These are phyloP conservation scores for Clitopilus hobsonii DNA, from an alignment of 768 basidiomycete species.

Conservation along the genomic window DNA sequence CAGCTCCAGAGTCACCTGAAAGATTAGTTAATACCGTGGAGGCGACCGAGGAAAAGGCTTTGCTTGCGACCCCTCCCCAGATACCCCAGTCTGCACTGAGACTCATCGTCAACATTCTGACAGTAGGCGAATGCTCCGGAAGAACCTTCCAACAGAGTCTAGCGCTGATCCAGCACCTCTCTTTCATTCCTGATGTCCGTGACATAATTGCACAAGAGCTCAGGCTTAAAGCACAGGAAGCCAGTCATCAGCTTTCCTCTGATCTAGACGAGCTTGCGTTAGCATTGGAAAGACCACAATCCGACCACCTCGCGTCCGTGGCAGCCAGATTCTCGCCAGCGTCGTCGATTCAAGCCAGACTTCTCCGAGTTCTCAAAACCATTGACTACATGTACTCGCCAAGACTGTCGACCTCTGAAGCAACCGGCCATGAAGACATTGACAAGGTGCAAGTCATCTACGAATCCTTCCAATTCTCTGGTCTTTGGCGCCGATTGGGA, in stretches of 20 bases:
- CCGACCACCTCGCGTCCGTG: conserved; percentile 59
- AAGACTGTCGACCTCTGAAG: conserved; percentile 32
- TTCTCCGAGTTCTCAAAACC: conserved; percentile 92
- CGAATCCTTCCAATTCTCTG: conserved; percentile 85
- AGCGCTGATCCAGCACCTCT: conserved; percentile 87
- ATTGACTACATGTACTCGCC: conserved; percentile 95
- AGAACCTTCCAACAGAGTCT: conserved; percentile 95
- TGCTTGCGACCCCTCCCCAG: conserved; percentile 73
- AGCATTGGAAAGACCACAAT: conserved; percentile 53
- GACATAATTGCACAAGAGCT: conserved; percentile 90
- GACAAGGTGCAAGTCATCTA: conserved; percentile 88
- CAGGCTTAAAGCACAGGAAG: conserved; percentile 79
- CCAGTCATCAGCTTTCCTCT: conserved; percentile 66
- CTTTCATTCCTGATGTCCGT: conserved; percentile 81
- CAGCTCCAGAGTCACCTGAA: conserved; percentile 5
- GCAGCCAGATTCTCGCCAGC: conserved; percentile 91
- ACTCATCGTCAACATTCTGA: conserved; percentile 93
- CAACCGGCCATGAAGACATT: conserved; percentile 46
- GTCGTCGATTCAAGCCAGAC: conserved; percentile 94
- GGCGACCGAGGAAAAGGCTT: conserved; percentile 39
- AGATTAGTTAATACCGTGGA: conserved; percentile 19
- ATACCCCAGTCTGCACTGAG: conserved; percentile 83
- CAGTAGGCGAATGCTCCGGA: conserved; percentile 94
- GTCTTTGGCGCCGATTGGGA: conserved; percentile 87
- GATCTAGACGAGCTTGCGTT: conserved; percentile 76